Evolutionary conservation across 192 early-diverging fungal species (phyloP), one percentile per base, ranked within the genome.

Genomic region (Geranomyces variabilis): DNA sequence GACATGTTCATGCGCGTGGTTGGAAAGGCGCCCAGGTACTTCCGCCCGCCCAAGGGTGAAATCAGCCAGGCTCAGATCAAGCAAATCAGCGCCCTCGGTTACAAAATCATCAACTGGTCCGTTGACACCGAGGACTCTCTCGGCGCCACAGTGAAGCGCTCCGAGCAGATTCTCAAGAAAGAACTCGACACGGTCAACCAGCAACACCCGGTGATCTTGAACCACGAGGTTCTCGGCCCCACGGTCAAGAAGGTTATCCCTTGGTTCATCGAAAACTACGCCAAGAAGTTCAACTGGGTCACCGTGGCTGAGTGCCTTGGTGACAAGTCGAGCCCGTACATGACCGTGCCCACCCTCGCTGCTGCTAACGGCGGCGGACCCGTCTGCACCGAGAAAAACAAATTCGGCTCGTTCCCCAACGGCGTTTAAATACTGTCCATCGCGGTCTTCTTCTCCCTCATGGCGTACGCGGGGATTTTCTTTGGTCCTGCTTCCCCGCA

Each of bases 1-100:
- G 79, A 79, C 60, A 78, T 77, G 24, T 83, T 90, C 66, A 61
- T 72, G 22, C 81, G 44, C 21, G 31, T 71, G 45, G 19, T 71
- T 33, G 69, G 69, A 19, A 34, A 22, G 26, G 62, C 22, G 28
- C 60, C 69, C n/a, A 33, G 8, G 33, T 64, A 48, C 60, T 36
- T 71, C 28, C 69, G 69, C 41, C 69, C 69, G 19, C 69, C 69
- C 17, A 68, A 26, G 69, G 69, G n/a, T 30, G 24, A 21, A 62
- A 9, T 30, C 77, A 62, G n/a, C 30, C 30, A 7, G 29, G 60
- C 60, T 24, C 85, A 90, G 58, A 49, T 75, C 12, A 84, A 58
- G 1, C 60, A 62, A 30, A 21, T 62, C 10, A 26, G 21, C 19
- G 28, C 14, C 30, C 60, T 62, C 13, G 60, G 60, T 26, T 41